A percentile compares a stretch with the other conserved stretches of the same genome.
phyloP scores from a whole-genome alignment of 2,329 filamentous ascomycete genomes.

The Colletotrichum incanum region DNA sequence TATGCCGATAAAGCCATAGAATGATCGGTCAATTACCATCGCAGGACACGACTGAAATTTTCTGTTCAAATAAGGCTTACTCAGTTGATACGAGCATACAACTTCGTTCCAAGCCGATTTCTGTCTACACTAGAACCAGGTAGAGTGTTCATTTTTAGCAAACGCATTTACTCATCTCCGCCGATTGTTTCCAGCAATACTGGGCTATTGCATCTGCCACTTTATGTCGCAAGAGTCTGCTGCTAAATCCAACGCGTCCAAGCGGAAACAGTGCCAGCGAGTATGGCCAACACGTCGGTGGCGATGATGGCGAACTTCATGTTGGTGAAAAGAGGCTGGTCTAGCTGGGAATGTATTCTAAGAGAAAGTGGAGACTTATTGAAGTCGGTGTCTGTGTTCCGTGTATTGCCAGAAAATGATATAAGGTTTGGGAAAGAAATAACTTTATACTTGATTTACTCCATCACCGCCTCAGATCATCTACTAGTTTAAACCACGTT shows the following conservation, averaged over 20 bases:
- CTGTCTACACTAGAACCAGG: background rate
- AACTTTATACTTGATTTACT: background rate
- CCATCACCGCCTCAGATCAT: background rate
- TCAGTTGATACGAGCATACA: background rate
- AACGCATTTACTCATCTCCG: background rate
- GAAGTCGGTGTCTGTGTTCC: background rate
- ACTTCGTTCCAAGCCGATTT: background rate
- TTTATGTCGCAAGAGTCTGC: background rate
- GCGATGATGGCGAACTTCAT: background rate
- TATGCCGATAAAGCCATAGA: background rate
- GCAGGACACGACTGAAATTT: background rate
- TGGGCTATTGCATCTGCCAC: too few species aligned
- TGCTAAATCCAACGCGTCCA: too few species aligned
- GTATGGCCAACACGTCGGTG: background rate
- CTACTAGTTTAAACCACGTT: background rate
- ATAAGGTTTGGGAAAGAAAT: background rate
- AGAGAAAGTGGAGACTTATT: too few species aligned
- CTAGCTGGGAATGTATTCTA: background rate
- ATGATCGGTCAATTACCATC: background rate
- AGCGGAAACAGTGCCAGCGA: background rate
- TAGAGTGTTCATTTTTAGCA: background rate
- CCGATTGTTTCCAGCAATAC: background rate
- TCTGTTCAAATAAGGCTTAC: background rate
- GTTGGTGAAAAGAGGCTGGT: too few species aligned
- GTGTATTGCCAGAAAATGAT: background rate